phyloP scores from a whole-genome alignment of 202 grass and related monocot genomes.

The Zoysia matrella region DNA sequence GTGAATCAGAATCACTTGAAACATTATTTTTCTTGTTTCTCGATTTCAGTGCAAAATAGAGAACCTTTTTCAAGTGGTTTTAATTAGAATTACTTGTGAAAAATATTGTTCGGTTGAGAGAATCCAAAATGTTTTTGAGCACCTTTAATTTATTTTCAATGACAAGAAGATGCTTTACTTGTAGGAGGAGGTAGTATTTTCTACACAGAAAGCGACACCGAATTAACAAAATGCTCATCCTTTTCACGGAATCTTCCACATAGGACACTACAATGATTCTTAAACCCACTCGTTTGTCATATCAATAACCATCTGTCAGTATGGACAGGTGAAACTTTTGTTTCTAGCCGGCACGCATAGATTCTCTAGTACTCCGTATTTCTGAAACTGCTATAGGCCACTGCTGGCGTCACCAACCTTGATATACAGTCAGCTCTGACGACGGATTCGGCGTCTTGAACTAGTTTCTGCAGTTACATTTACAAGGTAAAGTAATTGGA shows the following conservation, averaged over 20 bases:
- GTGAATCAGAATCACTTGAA: too few relatives aligned
- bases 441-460: not conserved
- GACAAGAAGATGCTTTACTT: too few relatives aligned
- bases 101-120: too few relatives aligned
- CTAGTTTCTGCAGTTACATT: conserved; percentile 8
- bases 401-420: conserved; percentile 18
- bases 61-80: too few relatives aligned
- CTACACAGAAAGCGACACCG: conserved; percentile 28
- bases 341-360: not conserved
- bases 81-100: too few relatives aligned
- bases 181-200: not conserved
- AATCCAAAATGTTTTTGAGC: too few relatives aligned
- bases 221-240: conserved; percentile 17
- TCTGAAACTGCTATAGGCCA: not conserved
- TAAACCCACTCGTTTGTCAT: conserved; percentile 39
- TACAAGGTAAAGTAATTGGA: conserved; percentile 43
- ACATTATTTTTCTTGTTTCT: too few relatives aligned
- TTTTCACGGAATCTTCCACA: conserved; percentile 35
- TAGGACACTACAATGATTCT: conserved; percentile 32
- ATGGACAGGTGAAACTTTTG: conserved; percentile 16
- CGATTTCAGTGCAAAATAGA: too few relatives aligned
- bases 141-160: too few relatives aligned
- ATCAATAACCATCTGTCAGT: conserved; percentile 23
- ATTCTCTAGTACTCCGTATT: conserved; percentile 4
- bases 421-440: not conserved